These are phyloP conservation scores for Fragaria vesca DNA, from an alignment of 306 rosid species.

Conservation along the genomic window DNA sequence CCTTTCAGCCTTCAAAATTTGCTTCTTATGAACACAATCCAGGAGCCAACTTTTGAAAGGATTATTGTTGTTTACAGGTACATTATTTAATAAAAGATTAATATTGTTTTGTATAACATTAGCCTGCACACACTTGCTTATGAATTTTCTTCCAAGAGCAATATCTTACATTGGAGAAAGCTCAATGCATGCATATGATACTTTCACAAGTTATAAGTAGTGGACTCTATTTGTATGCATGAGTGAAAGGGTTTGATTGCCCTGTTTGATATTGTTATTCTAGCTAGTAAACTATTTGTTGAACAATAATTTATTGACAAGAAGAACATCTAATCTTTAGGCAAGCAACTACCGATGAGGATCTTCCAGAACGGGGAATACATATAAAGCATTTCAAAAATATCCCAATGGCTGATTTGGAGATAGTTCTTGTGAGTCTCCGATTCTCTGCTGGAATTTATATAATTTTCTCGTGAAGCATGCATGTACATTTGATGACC, in stretches of 20 bases:
- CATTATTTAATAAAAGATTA: background rate
- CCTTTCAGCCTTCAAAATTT: constrained; percentile 52
- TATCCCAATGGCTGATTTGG: constrained; percentile 99
- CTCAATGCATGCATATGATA: background rate
- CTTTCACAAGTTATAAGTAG: background rate
- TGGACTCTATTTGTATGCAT: background rate
- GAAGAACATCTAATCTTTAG: constrained; percentile 44
- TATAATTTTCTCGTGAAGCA: constrained; percentile 2
- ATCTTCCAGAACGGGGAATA: constrained; percentile 59
- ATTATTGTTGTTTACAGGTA: constrained; percentile 94
- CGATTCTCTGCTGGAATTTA: background rate
- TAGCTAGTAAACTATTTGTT: background rate
- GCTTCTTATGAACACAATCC: constrained; percentile 68
- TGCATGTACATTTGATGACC: constrained; percentile 24
- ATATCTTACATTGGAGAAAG: background rate
- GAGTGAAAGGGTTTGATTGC: background rate
- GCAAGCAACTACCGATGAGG: constrained; percentile 46
- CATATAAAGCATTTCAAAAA: constrained; percentile 79
- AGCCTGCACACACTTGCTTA: background rate
- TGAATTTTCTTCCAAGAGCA: background rate
- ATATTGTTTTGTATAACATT: background rate
- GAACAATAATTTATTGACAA: constrained; percentile 27
- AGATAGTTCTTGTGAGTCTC: constrained; percentile 86
- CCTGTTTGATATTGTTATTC: background rate
- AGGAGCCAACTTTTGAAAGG: constrained; percentile 96